These are phyloP conservation scores for Microbotryum silenes-acaulis DNA, from an alignment of 1,284 basidiomycete genomes.

Conservation along the genomic window DNA sequence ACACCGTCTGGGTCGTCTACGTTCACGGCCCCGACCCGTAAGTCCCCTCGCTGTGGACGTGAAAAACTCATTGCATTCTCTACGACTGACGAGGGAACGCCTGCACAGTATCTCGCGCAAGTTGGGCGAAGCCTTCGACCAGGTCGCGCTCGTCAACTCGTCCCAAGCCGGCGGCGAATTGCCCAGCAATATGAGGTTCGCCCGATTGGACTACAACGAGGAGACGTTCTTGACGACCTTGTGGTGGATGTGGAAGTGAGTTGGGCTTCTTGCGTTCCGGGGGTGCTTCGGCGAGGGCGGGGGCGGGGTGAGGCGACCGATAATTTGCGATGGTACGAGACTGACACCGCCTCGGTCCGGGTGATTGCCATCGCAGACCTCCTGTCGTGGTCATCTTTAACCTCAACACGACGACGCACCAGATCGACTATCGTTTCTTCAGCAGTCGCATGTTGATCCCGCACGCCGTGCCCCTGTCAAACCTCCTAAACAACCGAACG, in stretches of 20 bases:
- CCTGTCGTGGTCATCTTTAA: slow-evolving; percentile 31
- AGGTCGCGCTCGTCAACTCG: slow-evolving; percentile 20
- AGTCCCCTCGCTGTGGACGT: neutral
- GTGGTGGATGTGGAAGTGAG: slow-evolving; percentile 30
- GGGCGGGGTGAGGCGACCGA: no score
- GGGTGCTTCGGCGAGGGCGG: no score
- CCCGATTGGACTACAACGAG: slow-evolving; percentile 22
- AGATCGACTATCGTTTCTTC: slow-evolving; percentile 27
- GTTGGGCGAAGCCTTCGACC: slow-evolving; percentile 15
- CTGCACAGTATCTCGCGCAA: slow-evolving; percentile 14
- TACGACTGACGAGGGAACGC: neutral
- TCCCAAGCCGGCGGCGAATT: slow-evolving; percentile 18
- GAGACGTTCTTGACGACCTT: slow-evolving; percentile 27
- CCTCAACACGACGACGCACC: slow-evolving; percentile 10
- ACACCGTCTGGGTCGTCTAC: slow-evolving; percentile 26
- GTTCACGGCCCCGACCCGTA: slow-evolving; percentile 25
- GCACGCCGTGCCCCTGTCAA: neutral
- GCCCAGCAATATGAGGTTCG: slow-evolving; percentile 20
- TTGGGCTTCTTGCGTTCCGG: neutral
- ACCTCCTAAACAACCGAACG: slow-evolving; percentile 5
- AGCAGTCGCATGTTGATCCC: slow-evolving; percentile 20
- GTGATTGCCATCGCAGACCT: slow-evolving; percentile 6
- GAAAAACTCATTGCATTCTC: no score
- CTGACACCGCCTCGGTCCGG: neutral
- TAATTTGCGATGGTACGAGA: neutral